Evolutionary conservation across 768 basidiomycete genomes (phyloP).

Genomic region (Russula vinacea): DNA sequence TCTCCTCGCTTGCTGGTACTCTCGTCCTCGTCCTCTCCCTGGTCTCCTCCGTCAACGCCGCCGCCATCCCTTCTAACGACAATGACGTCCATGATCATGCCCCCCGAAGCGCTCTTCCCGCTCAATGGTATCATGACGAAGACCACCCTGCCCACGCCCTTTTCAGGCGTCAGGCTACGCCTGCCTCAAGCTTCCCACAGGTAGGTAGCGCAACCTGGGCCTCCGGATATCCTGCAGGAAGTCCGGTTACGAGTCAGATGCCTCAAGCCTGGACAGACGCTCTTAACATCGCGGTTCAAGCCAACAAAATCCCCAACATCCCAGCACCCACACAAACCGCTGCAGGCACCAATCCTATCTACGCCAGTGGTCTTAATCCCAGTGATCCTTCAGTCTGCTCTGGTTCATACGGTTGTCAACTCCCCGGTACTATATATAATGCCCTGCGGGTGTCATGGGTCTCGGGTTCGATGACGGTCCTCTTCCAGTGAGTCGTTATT

Average conservation of each 20-base stretch:
- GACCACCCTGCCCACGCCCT: conserved; percentile 33
- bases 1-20: not conserved
- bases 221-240: conserved; percentile 36
- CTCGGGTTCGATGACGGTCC: conserved; percentile 42
- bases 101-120: conserved; percentile 25
- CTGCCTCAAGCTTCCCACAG: conserved; percentile 10
- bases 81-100: conserved; percentile 3
- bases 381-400: conserved; percentile 39
- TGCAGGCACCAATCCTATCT: conserved; percentile 26
- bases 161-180: conserved; percentile 31
- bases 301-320: conserved; percentile 41
- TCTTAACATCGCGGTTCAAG: conserved; percentile 37
- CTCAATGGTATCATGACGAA: conserved; percentile 33
- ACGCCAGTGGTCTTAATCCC: conserved; percentile 27
- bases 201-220: conserved; percentile 36
- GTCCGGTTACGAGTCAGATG: conserved; percentile 34
- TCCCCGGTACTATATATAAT: conserved; percentile 38
- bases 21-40: conserved; percentile 9
- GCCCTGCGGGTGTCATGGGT: conserved; percentile 41
- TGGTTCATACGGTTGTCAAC: conserved; percentile 35
- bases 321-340: conserved; percentile 34
- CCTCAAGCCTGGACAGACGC: conserved; percentile 45
- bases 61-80: conserved; percentile 16
- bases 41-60: conserved; percentile 8
- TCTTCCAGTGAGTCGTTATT: conserved; percentile 24